Conservation (phyloP, 176 grass and related monocot genomes). For the Raddia distichophylla region DNA sequence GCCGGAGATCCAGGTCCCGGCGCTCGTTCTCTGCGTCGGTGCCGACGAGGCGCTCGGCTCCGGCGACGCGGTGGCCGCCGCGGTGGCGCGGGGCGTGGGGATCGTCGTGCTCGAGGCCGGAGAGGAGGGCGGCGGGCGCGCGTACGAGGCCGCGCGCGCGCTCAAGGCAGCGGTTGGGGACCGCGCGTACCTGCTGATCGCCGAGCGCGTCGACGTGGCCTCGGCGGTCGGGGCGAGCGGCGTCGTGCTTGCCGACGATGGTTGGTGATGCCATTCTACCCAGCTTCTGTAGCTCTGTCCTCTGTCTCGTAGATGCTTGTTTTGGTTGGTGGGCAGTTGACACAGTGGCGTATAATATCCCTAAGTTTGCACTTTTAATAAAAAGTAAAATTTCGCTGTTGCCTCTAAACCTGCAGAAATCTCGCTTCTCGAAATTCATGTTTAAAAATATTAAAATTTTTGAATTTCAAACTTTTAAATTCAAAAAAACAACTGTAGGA, state of each 20-base stretch:
- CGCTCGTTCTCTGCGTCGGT: constrained; percentile 65
- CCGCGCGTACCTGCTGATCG: constrained; percentile 78
- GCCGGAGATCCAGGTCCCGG: constrained; percentile 75
- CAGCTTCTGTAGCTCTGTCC: not conserved
- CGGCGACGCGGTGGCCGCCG: constrained; percentile 48
- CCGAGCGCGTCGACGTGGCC: constrained; percentile 90
- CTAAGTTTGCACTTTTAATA: too few relatives aligned
- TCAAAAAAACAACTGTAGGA: too few relatives aligned
- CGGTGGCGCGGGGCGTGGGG: constrained; percentile 60
- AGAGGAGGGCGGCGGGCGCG: constrained; percentile 64
- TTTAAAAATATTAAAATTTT: too few relatives aligned
- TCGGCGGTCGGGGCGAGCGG: constrained; percentile 83
- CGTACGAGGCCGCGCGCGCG: constrained; percentile 85
- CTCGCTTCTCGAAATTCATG: too few relatives aligned
- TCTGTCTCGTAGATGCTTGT: not conserved
- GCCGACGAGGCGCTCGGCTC: constrained; percentile 55
- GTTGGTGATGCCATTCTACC: constrained; percentile 49
- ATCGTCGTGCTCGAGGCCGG: constrained; percentile 84
- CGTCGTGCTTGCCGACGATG: constrained; percentile 86
- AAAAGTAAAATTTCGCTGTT: too few relatives aligned
- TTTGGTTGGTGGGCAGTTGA: not conserved
- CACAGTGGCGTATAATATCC: not conserved
- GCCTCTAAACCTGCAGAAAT: too few relatives aligned
- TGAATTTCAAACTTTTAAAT: too few relatives aligned
- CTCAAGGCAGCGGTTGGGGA: constrained; percentile 74